A percentile compares a stretch with the other conserved stretches of the same genome.
phyloP scores from a whole-genome alignment of 2,329 filamentous ascomycete species.

The Colletotrichum plurivorum region DNA sequence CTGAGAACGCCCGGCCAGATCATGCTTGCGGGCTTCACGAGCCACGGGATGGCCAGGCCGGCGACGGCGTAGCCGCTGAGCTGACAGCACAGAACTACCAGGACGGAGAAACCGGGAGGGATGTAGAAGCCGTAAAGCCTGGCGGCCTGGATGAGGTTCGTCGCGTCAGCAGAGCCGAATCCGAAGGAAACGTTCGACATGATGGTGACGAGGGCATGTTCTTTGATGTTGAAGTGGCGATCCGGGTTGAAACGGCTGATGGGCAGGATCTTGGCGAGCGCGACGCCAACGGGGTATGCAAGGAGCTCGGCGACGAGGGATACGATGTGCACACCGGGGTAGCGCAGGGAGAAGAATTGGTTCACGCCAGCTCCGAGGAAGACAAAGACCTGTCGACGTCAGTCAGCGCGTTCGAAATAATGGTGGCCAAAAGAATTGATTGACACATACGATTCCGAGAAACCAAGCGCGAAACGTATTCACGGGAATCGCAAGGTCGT shows the following conservation, averaged over 20 bases:
- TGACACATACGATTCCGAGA: constrained; percentile 58
- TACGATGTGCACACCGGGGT: constrained; percentile 55
- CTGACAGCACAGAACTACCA: constrained; percentile 62
- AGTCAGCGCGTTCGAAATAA: background rate
- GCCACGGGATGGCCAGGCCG: constrained; percentile 55
- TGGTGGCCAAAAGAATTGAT: constrained; percentile 46
- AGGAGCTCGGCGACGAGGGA: constrained; percentile 55
- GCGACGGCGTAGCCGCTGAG: constrained; percentile 65
- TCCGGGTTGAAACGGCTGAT: constrained; percentile 57
- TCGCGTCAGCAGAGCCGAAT: constrained; percentile 49
- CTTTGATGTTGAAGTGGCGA: constrained; percentile 60
- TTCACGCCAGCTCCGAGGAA: constrained; percentile 49
- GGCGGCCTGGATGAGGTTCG: constrained; percentile 58
- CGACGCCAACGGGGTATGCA: constrained; percentile 55
- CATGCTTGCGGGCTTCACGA: constrained; percentile 60
- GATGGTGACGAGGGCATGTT: constrained; percentile 64
- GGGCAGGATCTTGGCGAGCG: constrained; percentile 57
- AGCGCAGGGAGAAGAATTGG: constrained; percentile 57
- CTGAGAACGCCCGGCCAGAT: constrained; percentile 64
- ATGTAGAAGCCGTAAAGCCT: constrained; percentile 56
- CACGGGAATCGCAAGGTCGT: constrained; percentile 48
- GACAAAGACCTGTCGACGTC: constrained; percentile 41
- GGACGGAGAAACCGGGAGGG: constrained; percentile 48
- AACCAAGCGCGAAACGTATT: constrained; percentile 61
- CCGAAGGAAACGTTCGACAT: constrained; percentile 64